Evolutionary conservation across 805 yeast species (phyloP), one percentile per base, ranked within the genome.

Genomic region (Monosporozyma aquatica): DNA sequence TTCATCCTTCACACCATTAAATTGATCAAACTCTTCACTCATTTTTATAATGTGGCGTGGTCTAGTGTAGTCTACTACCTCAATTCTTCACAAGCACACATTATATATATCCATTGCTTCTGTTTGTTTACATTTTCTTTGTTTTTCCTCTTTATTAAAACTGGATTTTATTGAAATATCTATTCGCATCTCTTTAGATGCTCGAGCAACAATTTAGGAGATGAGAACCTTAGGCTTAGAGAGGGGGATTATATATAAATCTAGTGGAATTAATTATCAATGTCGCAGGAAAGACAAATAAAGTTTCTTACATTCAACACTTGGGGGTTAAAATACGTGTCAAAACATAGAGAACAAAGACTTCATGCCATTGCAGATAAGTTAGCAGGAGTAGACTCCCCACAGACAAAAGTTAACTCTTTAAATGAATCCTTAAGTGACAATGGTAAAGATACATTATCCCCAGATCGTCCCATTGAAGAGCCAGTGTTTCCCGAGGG

Each of bases 301-400:
- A 74, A 66, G 47, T 65, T 84, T 28, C 67, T 84, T 22, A 82
- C 92, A 0, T 75, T 81, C 58, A 84, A 84, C 58, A 77, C 82
- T 1, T 87, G 96, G 97, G 98, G 98, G 1, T 67, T 92, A 46
- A 87, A 87, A 54, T 81, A 64, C 53, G 83, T 92, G 2, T 79
- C 96, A n/a, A 82, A 80, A 54, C 64, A 64, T 46, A 68, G 98
- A 24, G 61, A 64, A 27, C 71, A 70, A 48, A 70, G 98, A 29
- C 67, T 92, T 25, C 59, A 53, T 13, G 95, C 87, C 2, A 83
- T 92, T 25, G 95, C 94, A 0, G 72, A 78, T 37, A 64, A 72
- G 42, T 60, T 90, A 3, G 75, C 80, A 0, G 61, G 66, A 3
- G 33, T 6, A 5, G 13, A 7, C 13, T 2, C 6, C 2, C 11